Conservation (phyloP, 495 filamentous ascomycete genomes). For the Bathelium albidoporum region DNA sequence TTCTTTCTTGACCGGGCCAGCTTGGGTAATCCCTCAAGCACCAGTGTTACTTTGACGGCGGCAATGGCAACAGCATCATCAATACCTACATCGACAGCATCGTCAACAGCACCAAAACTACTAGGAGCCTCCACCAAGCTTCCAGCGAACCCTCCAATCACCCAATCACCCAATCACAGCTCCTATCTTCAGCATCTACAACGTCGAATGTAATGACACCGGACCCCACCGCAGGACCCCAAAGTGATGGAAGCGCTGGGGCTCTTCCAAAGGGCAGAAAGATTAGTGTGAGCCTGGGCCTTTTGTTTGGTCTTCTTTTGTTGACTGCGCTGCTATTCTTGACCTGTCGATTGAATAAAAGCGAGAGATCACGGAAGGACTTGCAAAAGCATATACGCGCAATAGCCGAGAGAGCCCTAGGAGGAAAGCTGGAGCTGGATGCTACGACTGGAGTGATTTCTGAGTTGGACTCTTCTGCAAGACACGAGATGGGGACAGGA, state of each 20-base stretch:
- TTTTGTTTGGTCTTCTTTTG: not conserved
- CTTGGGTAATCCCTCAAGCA: not conserved
- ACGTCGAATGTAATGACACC: not conserved
- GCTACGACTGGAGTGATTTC: not conserved
- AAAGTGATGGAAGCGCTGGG: not conserved
- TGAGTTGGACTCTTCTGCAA: not conserved
- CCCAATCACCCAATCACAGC: not conserved
- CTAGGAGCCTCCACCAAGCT: no score
- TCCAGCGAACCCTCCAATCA: no score
- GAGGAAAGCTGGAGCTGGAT: not conserved
- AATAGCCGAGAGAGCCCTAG: not conserved
- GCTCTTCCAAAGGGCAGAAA: not conserved
- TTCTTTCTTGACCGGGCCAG: not conserved
- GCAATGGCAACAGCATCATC: not conserved
- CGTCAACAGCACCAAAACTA: not conserved
- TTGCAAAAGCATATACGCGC: not conserved
- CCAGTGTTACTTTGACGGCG: not conserved
- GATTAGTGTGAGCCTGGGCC: not conserved
- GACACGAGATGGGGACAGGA: not conserved
- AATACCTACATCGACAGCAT: not conserved
- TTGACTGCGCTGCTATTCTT: not conserved
- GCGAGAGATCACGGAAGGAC: not conserved
- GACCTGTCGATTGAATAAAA: not conserved
- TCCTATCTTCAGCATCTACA: not conserved
- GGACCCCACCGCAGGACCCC: not conserved